A percentile compares a stretch with the other conserved stretches of the same genome.
Conservation (phyloP, 768 basidiomycete species). For the Suillus luteus region DNA sequence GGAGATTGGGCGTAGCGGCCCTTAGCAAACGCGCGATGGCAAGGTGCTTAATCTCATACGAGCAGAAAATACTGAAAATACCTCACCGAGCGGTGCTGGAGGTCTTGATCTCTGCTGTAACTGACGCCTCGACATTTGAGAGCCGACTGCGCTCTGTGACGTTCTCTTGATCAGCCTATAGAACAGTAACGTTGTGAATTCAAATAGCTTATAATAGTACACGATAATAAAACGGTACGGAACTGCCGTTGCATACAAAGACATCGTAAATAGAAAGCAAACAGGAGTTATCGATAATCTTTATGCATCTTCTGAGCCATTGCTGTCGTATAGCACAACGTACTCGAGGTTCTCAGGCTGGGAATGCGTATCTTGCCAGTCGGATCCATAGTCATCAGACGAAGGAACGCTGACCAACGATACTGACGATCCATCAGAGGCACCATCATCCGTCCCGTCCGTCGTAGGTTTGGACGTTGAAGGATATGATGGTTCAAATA, state of each 20-base stretch:
- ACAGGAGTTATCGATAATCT: neutral
- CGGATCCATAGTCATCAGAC: conserved; percentile 53
- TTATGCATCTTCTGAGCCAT: conserved; percentile 54
- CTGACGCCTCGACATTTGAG: too few species aligned
- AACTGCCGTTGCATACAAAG: conserved; percentile 14
- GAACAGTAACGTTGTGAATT: neutral
- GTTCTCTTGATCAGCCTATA: neutral
- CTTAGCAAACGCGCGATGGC: too few species aligned
- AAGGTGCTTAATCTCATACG: too few species aligned
- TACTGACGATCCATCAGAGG: conserved; percentile 47
- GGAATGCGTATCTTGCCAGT: conserved; percentile 61
- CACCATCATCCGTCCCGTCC: conserved; percentile 36
- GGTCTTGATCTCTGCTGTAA: too few species aligned
- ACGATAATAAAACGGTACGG: neutral
- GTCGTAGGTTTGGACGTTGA: conserved; percentile 37
- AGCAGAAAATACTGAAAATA: too few species aligned
- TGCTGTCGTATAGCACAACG: conserved; percentile 72
- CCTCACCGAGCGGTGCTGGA: too few species aligned
- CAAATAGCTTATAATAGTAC: conserved; percentile 4
- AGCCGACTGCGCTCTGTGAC: neutral
- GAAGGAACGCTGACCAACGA: conserved; percentile 65
- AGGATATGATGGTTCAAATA: conserved; percentile 15
- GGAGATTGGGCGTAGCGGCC: too few species aligned
- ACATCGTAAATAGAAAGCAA: conserved; percentile 9
- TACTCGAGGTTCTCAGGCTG: conserved; percentile 55